Evolutionary conservation across 2,329 filamentous ascomycete species (phyloP), one percentile per base, ranked within the genome.

Genomic region (Alternaria incomplexa): DNA sequence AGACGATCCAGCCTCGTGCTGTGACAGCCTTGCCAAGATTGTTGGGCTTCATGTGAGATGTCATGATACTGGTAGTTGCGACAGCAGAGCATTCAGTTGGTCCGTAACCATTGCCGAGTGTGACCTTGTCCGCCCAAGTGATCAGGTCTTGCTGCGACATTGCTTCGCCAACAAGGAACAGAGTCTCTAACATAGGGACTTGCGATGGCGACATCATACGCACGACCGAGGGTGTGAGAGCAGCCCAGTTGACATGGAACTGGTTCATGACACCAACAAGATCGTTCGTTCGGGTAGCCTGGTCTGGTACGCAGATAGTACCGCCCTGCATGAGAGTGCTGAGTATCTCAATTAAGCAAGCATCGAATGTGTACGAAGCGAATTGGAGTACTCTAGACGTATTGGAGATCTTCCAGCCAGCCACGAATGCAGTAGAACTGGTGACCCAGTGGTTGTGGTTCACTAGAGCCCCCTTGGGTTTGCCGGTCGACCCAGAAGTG

Each of bases 381-480:
- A 83, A 83, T 52, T 85, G 82, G 7, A 90, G 82, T 4, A 89
- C 85, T 5, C 90, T 83, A 11, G 87, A 88, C 1, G 76, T 77
- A 6, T 72, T 79, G 52, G 81, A 82, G 54, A 88, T 86, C 2
- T 82, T 80, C 64, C 71, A 72, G 6, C 61, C 60, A 2, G 69
- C 72, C 17, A 73, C 71, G 32, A 75, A 77, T 3, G 64, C 67
- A 4, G 68, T 64, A 6, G 73, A 75, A 58, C 73, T 72, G 4
- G 87, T 87, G 2, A 86, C 86, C 1, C 90, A 81, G 1, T 87
- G 84, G 0, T 80, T 80, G 68, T 92, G 90, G 8, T 86, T 86
- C 63, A 90, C 87, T 17, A 89, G 86, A 12, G 89, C 86, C 2
- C 88, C 89, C 61, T 88, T 88, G 0, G 87, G 86, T 54, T 83